Base-by-base conservation (phyloP, 192 early-diverging fungal genomes). In the Coemansia sp. region DNA sequence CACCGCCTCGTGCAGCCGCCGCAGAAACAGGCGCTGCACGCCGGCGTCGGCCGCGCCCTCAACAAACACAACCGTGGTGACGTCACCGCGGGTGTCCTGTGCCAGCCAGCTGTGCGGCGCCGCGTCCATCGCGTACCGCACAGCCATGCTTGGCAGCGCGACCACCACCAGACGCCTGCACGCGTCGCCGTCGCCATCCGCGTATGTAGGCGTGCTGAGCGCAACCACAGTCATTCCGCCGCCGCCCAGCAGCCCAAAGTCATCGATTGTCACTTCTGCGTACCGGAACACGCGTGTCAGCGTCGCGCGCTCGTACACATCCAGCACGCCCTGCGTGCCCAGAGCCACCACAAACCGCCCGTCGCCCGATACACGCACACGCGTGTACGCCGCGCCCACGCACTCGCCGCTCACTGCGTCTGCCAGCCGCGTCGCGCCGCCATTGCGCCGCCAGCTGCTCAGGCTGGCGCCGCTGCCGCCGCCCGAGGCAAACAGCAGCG, bases 281-380 rank as follows among this genome's bases (percentile, higher is more conserved):
- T 73, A 69, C 4, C 77, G 71, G 27, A 72, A 79, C 24, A 79
- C 62, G 11, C 51, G 77, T 9, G 77, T 79, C 45, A 79, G 51
- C 8, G 69, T 79, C 11, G 59, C 33, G 23, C 70, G 59, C 56
- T 79, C 71, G 51, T 79, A 73, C 0, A 79, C 64, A 38, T 73
- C 69, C 55, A 79, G 43, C 22, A 19, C 6, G 0, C 76, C 76
- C 18, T 40, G 19, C 12, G 50, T 49, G 35, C 64, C 65, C 5
- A 73, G 63, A 7, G 76, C 76, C 14, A 69, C 65, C 45, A 69
- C 28, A 38, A 69, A 63, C 18, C 64, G 65, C 18, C 60, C 54
- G 33, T 73, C 70, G 3, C 38, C 29, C 28, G 76, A 65, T 3
- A 63, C 31, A 22, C 46, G 59, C 9, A 69, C 54, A 16, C 52